Evolutionary conservation across 768 basidiomycete genomes (phyloP), one percentile per base, ranked within the genome.

Genomic region (Russula griseocarnosa): DNA sequence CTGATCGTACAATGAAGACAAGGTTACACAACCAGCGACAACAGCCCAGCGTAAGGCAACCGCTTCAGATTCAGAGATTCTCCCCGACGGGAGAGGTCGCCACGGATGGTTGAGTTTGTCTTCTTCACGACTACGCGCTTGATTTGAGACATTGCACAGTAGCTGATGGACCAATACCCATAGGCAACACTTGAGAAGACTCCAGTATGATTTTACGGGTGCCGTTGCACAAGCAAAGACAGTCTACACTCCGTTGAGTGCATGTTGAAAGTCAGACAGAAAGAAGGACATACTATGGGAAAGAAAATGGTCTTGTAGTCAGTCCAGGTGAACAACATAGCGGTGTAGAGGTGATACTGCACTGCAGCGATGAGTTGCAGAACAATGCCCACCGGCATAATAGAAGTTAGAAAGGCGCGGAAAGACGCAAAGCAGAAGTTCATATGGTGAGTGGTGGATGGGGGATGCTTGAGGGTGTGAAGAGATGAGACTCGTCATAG

Each of bases 301-400:
- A 73, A 32, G n/a, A 73, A 57, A 24, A 73, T 68, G 6, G 72
- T 73, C 62, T 73, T 73, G 65, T 67, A 71, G 66, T 73, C 72
- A n/a, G 72, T 69, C 67, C 69, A 69, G 20, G 72, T 73, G 56
- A 73, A 73, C 11, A 73, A 61, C 26, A 73, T 54, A 30, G 67
- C 63, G 26, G 70, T 71, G 52, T 69, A 40, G 36, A 71, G 50
- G 38, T 70, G 55, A 28, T 66, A 64, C 36, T n/a, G 28, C 54
- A 67, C 50, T 22, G 52, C 55, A 14, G 59, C 56, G 30, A 66
- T 28, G 20, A 60, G 52, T 28, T 40, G 52, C 24, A 59, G 34
- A 32, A 65, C 28, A 20, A 65, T 28, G 58, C 28, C 40, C 16
- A 53, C 52, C 32, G 32, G 26, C 61, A 57, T 64, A 18, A 28